Percentiles rank a stretch among this genome's conserved stretches.
These are phyloP conservation scores for Heliamphora pulchella DNA, from an alignment of 179 eudicot genomes.

Conservation along the genomic window DNA sequence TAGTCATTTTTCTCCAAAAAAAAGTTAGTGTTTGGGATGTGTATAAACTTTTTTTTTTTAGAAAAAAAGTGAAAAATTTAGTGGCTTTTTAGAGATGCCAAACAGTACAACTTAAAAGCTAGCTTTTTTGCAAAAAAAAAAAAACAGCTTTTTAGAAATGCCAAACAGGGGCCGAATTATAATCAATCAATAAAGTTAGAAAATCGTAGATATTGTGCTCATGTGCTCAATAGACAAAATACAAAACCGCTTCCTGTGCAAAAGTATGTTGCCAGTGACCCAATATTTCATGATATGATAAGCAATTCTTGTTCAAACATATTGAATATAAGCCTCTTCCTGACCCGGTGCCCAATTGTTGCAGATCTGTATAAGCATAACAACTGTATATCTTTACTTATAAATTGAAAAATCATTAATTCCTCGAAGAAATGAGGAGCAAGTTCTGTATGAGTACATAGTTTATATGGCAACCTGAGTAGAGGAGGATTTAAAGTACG, in stretches of 20 bases:
- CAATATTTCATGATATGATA: background rate
- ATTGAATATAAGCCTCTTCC: background rate
- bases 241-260: no score
- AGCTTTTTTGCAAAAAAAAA: no score
- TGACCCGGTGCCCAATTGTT: background rate
- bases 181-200: background rate
- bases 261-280: background rate
- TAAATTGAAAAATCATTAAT: background rate
- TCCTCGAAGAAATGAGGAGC: background rate
- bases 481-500: background rate
- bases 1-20: no score
- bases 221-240: no score
- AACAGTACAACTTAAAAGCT: no score
- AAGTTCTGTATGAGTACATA: background rate
- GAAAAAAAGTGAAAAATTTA: no score
- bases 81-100: no score
- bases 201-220: background rate
- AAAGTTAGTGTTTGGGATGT: no score
- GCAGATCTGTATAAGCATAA: background rate
- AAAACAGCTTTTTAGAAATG: no score
- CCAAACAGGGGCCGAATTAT: no score
- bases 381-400: background rate
- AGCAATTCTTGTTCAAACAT: background rate
- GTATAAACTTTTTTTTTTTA: no score
- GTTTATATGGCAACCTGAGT: background rate